A percentile compares a stretch with the other conserved stretches of the same genome.
Conservation (phyloP, 2,329 filamentous ascomycete species). For the Daldinia sp. region DNA sequence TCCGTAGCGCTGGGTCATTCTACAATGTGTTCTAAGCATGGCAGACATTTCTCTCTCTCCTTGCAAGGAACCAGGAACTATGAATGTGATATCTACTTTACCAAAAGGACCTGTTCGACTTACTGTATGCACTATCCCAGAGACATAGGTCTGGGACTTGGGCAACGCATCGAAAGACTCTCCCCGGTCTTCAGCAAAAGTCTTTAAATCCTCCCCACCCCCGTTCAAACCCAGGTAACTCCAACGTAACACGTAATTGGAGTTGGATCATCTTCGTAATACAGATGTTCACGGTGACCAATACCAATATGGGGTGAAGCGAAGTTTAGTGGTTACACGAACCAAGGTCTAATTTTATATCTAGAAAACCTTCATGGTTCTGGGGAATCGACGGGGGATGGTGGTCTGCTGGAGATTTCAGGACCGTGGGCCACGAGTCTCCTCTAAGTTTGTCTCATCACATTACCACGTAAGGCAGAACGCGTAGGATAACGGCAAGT, state of each 20-base stretch:
- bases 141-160: slow-evolving; percentile 16
- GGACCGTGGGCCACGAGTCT: slow-evolving; percentile 16
- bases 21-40: not conserved
- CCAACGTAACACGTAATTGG: slow-evolving; percentile 34
- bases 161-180: slow-evolving; percentile 16
- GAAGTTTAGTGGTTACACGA: slow-evolving; percentile 33
- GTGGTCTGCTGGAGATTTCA: slow-evolving; percentile 11
- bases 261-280: slow-evolving; percentile 35
- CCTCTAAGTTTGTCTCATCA: slow-evolving; percentile 7
- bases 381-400: not conserved
- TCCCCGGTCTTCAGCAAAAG: slow-evolving; percentile 12
- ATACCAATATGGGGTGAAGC: slow-evolving; percentile 36
- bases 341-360: slow-evolving; percentile 31
- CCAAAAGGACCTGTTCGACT: not conserved
- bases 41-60: not conserved
- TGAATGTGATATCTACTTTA: not conserved
- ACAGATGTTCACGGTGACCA: slow-evolving; percentile 31
- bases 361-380: slow-evolving; percentile 5
- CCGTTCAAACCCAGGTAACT: slow-evolving; percentile 34
- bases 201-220: slow-evolving; percentile 11
- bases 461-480: slow-evolving; percentile 15
- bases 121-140: slow-evolving; percentile 6
- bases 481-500: slow-evolving; percentile 12
- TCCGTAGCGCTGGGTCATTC: slow-evolving; percentile 2
- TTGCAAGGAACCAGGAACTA: not conserved